A percentile compares a stretch with the other conserved stretches of the same genome.
phyloP scores from a whole-genome alignment of 2,329 filamentous ascomycete genomes.

The Pezicula radicicola region DNA sequence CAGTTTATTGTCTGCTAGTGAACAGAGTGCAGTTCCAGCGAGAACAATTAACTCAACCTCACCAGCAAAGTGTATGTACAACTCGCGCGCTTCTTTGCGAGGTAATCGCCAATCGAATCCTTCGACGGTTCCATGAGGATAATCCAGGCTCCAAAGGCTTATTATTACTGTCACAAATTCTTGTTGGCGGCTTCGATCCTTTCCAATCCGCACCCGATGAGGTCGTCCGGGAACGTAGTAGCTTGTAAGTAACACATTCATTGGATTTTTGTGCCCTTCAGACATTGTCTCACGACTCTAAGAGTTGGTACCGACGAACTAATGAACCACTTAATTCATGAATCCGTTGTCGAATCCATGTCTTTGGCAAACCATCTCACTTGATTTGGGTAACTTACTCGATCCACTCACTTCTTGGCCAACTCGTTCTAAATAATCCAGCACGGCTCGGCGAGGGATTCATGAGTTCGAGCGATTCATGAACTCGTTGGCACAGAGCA shows the following conservation, averaged over 20 bases:
- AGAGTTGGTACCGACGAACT: too few relatives aligned
- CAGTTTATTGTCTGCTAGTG: slow-evolving; percentile 79
- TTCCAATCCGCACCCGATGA: slow-evolving; percentile 77
- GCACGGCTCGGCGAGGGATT: too few relatives aligned
- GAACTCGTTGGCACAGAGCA: too few relatives aligned
- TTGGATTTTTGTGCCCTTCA: too few relatives aligned
- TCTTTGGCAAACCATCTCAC: too few relatives aligned
- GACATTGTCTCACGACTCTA: too few relatives aligned
- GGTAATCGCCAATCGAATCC: slow-evolving; percentile 72
- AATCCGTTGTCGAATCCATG: too few relatives aligned
- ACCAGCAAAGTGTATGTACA: slow-evolving; percentile 77
- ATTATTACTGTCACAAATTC: slow-evolving; percentile 71
- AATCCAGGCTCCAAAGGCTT: slow-evolving; percentile 68
- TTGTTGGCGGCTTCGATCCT: slow-evolving; percentile 80
- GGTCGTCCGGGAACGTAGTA: slow-evolving; percentile 53
- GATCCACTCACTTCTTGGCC: too few relatives aligned
- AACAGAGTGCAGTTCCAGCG: slow-evolving; percentile 77
- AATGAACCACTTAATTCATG: too few relatives aligned
- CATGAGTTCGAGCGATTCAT: too few relatives aligned
- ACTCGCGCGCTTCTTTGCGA: slow-evolving; percentile 78
- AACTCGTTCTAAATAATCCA: too few relatives aligned
- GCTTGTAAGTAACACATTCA: slow-evolving; percentile 11
- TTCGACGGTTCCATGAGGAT: slow-evolving; percentile 77
- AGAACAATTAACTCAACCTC: slow-evolving; percentile 72
- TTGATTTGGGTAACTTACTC: too few relatives aligned